These are phyloP conservation scores for Neohortaea acidophila DNA, from an alignment of 495 filamentous ascomycete genomes.

Conservation along the genomic window DNA sequence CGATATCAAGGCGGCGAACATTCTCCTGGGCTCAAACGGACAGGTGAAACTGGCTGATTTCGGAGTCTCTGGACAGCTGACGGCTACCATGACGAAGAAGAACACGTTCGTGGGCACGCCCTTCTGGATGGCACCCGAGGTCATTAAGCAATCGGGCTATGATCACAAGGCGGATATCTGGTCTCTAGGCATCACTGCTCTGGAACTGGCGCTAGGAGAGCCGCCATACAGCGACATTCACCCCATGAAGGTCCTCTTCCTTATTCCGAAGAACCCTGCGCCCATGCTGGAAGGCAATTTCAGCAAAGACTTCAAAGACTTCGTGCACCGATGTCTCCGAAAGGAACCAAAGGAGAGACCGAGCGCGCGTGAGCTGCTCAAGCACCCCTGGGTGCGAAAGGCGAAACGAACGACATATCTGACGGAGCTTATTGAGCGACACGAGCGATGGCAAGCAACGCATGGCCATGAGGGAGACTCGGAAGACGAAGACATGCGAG, in stretches of 20 bases:
- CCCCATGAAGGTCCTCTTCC: constrained; percentile 95
- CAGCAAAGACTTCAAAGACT: constrained; percentile 83
- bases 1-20: constrained; percentile 93
- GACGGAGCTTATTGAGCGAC: constrained; percentile 82
- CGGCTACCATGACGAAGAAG: constrained; percentile 98
- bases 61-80: constrained; percentile 91
- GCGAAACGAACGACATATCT: constrained; percentile 84
- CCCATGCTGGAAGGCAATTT: constrained; percentile 74
- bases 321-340: constrained; percentile 72
- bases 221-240: constrained; percentile 94
- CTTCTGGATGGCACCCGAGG: constrained; percentile 99
- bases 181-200: constrained; percentile 94
- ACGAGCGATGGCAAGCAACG: constrained; percentile 67
- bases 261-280: constrained; percentile 89
- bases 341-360: constrained; percentile 80
- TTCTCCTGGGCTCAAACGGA: constrained; percentile 70
- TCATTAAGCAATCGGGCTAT: constrained; percentile 96
- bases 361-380: constrained; percentile 72
- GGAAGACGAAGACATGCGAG: constrained; percentile 41
- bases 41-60: constrained; percentile 97
- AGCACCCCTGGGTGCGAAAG: constrained; percentile 73
- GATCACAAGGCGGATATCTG: constrained; percentile 98
- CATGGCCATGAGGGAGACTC: constrained; percentile 34
- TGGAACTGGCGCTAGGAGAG: constrained; percentile 84
- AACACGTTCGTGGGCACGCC: constrained; percentile 98